Conservation (phyloP, 139 green algal genomes). For the Dunaliella primolecta region DNA sequence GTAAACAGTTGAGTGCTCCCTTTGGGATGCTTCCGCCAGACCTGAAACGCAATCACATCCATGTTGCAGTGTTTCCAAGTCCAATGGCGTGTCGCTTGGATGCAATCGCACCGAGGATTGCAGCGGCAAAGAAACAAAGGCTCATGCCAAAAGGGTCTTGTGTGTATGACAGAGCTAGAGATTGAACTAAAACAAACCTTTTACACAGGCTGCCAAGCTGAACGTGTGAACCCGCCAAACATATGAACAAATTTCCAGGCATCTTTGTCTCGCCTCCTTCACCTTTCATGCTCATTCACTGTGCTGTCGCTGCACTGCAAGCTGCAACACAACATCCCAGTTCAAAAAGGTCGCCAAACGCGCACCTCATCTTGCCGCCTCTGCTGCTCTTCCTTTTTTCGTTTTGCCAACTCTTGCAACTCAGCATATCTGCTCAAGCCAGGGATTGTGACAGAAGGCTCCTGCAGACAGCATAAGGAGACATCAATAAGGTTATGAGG, state of each 20-base stretch:
- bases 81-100: background rate
- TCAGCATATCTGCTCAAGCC: constrained; percentile 26
- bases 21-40: constrained; percentile 16
- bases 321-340: no score
- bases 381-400: constrained; percentile 26
- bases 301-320: no score
- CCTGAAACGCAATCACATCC: background rate
- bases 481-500: background rate
- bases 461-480: background rate
- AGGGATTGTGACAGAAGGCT: constrained; percentile 1
- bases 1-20: constrained; percentile 12
- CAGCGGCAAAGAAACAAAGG: background rate
- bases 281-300: no score
- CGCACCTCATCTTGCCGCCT: constrained; percentile 36
- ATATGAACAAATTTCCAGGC: no score
- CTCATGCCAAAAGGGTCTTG: background rate
- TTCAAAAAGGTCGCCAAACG: no score
- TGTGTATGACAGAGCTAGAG: background rate
- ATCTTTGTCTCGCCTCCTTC: no score
- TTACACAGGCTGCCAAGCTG: no score
- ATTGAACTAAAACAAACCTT: background rate
- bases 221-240: no score
- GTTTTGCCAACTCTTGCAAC: constrained; percentile 34
- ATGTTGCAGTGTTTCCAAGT: background rate
- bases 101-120: background rate